Conservation (phyloP, 148 eudicot species). For the Chenopodium formosanum region DNA sequence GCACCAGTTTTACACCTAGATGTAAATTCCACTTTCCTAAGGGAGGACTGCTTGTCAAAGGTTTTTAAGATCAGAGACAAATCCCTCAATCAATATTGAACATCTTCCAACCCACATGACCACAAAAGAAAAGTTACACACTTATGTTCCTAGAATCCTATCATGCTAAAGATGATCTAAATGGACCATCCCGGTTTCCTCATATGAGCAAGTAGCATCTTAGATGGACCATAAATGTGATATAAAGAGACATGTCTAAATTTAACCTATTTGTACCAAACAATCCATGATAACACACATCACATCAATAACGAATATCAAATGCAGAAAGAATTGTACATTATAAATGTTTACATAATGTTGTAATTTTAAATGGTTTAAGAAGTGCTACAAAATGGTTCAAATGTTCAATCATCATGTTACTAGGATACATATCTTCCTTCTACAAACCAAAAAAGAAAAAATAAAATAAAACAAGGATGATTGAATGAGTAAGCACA, state of each 20-base stretch:
- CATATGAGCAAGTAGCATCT: not conserved
- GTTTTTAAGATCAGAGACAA: not conserved
- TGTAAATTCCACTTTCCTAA: too few species aligned
- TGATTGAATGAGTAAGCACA: not conserved
- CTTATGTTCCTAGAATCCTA: too few species aligned
- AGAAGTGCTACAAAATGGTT: not conserved
- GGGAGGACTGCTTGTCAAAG: too few species aligned
- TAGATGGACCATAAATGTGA: not conserved
- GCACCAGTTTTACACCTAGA: too few species aligned
- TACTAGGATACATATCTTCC: not conserved
- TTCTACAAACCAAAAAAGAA: not conserved
- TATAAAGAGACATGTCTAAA: not conserved
- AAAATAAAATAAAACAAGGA: not conserved
- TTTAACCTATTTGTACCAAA: not conserved
- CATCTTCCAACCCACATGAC: too few species aligned
- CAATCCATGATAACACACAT: not conserved
- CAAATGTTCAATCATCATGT: not conserved
- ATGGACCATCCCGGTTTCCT: too few species aligned
- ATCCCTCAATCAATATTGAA: not conserved
- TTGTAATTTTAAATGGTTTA: not conserved
- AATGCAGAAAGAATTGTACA: not conserved
- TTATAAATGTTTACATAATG: not conserved
- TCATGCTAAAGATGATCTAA: too few species aligned
- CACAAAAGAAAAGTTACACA: too few species aligned
- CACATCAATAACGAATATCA: not conserved